Evolutionary conservation across 331 rosid species (phyloP).

Genomic region (Spiraea crenata): DNA sequence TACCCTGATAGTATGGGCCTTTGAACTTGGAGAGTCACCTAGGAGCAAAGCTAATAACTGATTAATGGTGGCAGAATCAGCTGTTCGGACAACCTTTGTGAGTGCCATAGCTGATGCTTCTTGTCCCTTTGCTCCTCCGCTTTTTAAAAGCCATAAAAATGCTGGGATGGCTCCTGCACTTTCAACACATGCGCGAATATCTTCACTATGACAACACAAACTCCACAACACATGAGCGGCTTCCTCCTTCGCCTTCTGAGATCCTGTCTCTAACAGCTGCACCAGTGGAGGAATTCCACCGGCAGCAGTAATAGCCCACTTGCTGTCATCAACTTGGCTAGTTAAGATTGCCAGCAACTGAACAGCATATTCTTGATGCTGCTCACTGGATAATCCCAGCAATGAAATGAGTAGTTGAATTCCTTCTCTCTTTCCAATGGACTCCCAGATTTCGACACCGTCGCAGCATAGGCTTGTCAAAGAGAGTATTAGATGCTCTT

Average conservation of each 20-base stretch:
- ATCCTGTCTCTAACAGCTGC: slow-evolving; percentile 87
- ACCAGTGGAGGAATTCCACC: slow-evolving; percentile 97
- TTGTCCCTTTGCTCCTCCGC: slow-evolving; percentile 85
- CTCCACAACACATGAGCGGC: slow-evolving; percentile 93
- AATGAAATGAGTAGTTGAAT: slow-evolving; percentile 85
- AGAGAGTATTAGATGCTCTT: slow-evolving; percentile 63
- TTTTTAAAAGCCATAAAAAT: slow-evolving; percentile 84
- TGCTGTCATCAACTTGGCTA: slow-evolving; percentile 91
- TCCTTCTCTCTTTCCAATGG: slow-evolving; percentile 86
- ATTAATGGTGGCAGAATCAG: slow-evolving; percentile 88
- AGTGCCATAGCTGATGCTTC: slow-evolving; percentile 94
- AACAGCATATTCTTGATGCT: slow-evolving; percentile 94
- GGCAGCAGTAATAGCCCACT: slow-evolving; percentile 99
- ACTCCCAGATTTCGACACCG: slow-evolving; percentile 81
- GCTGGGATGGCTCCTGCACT: slow-evolving; percentile 96
- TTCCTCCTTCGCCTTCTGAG: slow-evolving; percentile 92
- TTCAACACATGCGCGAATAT: slow-evolving; percentile 95
- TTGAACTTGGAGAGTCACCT: slow-evolving; percentile 74
- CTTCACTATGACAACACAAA: slow-evolving; percentile 95
- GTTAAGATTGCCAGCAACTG: slow-evolving; percentile 78
- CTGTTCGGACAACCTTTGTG: slow-evolving; percentile 67
- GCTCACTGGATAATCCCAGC: slow-evolving; percentile 88
- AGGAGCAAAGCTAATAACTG: slow-evolving; percentile 85
- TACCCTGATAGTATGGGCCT: slow-evolving; percentile 71
- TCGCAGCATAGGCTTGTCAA: slow-evolving; percentile 83